phyloP scores from a whole-genome alignment of 2,329 filamentous ascomycete species.

The Fusarium bactridioides region DNA sequence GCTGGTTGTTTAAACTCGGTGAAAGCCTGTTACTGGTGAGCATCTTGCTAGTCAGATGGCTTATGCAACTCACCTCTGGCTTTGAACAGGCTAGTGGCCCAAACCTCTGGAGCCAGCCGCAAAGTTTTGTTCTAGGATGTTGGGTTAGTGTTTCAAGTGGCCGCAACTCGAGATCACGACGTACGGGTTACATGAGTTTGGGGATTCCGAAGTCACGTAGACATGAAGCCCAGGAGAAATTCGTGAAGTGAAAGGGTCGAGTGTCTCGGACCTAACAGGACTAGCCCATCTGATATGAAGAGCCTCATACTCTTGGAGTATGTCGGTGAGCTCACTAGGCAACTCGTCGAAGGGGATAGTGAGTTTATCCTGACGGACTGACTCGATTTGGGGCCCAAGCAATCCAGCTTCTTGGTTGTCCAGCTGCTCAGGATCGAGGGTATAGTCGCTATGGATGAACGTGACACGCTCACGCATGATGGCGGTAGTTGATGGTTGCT shows the following conservation, averaged over 20 bases:
- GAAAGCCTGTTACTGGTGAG: constrained; percentile 59
- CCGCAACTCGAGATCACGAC: constrained; percentile 25
- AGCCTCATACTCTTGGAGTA: constrained; percentile 72
- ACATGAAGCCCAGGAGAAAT: constrained; percentile 83
- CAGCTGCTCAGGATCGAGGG: constrained; percentile 71
- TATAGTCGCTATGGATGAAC: constrained; percentile 73
- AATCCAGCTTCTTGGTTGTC: constrained; percentile 64
- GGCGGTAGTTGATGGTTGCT: background rate
- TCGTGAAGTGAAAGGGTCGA: constrained; percentile 77
- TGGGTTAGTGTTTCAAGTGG: background rate
- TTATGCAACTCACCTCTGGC: constrained; percentile 36
- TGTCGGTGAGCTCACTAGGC: constrained; percentile 68
- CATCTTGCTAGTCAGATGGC: background rate
- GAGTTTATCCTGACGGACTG: constrained; percentile 79
- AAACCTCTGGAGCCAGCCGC: constrained; percentile 66
- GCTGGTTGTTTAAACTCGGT: constrained; percentile 54
- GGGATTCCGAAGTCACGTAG: constrained; percentile 69
- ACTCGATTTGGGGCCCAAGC: constrained; percentile 63
- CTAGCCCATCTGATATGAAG: constrained; percentile 84
- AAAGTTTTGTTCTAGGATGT: constrained; percentile 58
- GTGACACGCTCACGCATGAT: constrained; percentile 81
- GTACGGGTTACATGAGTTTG: constrained; percentile 31
- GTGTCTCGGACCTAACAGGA: constrained; percentile 61
- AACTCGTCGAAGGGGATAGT: constrained; percentile 79
- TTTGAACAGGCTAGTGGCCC: constrained; percentile 62